Percentiles rank a stretch among this genome's conserved stretches.
Conservation (phyloP, 2,329 filamentous ascomycete species). For the Acephala macrosclerotiorum region DNA sequence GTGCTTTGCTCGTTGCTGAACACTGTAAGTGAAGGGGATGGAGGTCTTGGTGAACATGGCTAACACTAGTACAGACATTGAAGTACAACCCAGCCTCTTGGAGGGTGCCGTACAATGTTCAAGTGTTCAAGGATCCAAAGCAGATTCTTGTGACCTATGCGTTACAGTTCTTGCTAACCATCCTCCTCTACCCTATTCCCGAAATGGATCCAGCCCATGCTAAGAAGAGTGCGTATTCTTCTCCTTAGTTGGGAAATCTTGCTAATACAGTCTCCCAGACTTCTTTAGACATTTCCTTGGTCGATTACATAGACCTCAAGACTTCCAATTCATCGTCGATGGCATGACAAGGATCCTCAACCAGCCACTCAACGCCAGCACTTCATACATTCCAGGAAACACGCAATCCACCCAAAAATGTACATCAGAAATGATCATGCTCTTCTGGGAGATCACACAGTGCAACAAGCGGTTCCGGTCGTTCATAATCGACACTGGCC, state of each 20-base stretch:
- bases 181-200: slow-evolving; percentile 87
- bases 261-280: slow-evolving; percentile 50
- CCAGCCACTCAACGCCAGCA: slow-evolving; percentile 88
- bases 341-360: slow-evolving; percentile 93
- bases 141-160: slow-evolving; percentile 92
- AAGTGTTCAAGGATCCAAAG: slow-evolving; percentile 90
- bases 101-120: slow-evolving; percentile 91
- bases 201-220: slow-evolving; percentile 70
- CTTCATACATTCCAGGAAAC: slow-evolving; percentile 81
- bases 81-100: slow-evolving; percentile 96
- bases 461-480: slow-evolving; percentile 97
- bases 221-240: slow-evolving; percentile 66
- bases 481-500: slow-evolving; percentile 95
- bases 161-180: slow-evolving; percentile 85
- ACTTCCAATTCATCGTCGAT: slow-evolving; percentile 97
- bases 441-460: slow-evolving; percentile 97
- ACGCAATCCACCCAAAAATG: slow-evolving; percentile 81
- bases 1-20: slow-evolving; percentile 92
- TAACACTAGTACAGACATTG: slow-evolving; percentile 67
- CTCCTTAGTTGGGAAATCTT: background rate
- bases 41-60: slow-evolving; percentile 3
- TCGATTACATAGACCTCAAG: slow-evolving; percentile 88
- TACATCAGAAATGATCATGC: slow-evolving; percentile 93
- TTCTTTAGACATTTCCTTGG: slow-evolving; percentile 86
- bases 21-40: slow-evolving; percentile 67